Conservation (phyloP, 352 stramenopile species). For the Phytophthora meadii region DNA sequence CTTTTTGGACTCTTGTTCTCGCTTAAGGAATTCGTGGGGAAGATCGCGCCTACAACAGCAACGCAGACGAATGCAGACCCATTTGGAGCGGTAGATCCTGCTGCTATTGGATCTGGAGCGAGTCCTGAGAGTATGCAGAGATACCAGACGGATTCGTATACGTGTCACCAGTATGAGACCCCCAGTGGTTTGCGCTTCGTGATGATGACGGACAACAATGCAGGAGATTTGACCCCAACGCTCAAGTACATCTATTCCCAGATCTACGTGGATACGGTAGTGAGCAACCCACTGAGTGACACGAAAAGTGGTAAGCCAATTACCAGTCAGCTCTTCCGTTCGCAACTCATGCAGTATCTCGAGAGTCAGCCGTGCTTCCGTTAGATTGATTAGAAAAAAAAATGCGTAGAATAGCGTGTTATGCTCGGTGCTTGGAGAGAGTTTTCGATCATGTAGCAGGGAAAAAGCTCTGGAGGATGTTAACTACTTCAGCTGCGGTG, state of each 20-base stretch:
- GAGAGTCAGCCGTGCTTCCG: constrained; percentile 75
- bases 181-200: constrained; percentile 90
- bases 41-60: constrained; percentile 61
- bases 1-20: constrained; percentile 94
- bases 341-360: constrained; percentile 78
- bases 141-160: constrained; percentile 91
- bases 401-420: constrained; percentile 8
- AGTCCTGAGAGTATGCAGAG: constrained; percentile 68
- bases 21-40: constrained; percentile 90
- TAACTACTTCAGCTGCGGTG: constrained; percentile 48
- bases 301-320: constrained; percentile 76
- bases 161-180: constrained; percentile 93
- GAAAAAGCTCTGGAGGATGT: constrained; percentile 60
- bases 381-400: constrained; percentile 29
- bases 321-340: constrained; percentile 78
- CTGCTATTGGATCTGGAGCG: constrained; percentile 18
- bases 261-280: constrained; percentile 91
- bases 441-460: constrained; percentile 19
- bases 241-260: constrained; percentile 91
- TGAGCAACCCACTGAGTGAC: constrained; percentile 90
- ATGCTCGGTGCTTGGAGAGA: background rate
- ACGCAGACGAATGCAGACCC: constrained; percentile 23
- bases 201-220: constrained; percentile 91
- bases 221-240: constrained; percentile 80
- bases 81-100: constrained; percentile 20